Evolutionary conservation across 495 filamentous ascomycete genomes (phyloP), one percentile per base, ranked within the genome.

Genomic region (Sordaria brevicollis): DNA sequence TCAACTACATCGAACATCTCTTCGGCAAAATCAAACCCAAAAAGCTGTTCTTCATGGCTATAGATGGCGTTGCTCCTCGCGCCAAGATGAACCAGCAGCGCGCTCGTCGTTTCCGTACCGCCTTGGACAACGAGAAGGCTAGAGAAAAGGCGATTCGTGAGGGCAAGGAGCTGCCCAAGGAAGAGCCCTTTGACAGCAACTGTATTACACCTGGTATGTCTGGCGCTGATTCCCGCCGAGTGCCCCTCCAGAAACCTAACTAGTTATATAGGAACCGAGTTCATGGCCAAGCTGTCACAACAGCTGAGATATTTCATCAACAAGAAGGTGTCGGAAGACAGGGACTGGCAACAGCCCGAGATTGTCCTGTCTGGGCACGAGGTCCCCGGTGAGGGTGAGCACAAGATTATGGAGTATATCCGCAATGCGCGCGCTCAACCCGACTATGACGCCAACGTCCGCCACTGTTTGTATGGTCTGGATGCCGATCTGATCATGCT

Each of bases 341-440:
- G 87, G 33, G 94, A 99, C 69, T 98, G 96, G 96, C 94, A 99
- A 80, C 91, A 90, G 36, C 92, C 94, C 49, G 94, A 99, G 70
- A 90, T 99, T 74, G 92, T 99, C 29, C 86, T 99, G 54, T 99
- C 96, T 6, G 96, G 96, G 35, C 96, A 98, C 79, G 96, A 99
- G 83, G 94, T 97, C n/a, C 96, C 96, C 0, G 96, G 96, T 68
- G 96, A 99, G 80, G 96, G 96, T 68, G 96, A 99, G 81, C 95
- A 99, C 83, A 99, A 99, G 83, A 97, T 99, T 79, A 99, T 98
- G 96, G 96, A 99, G 79, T 98, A 98, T 78, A 99, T 99, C 78
- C 91, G 96, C 70, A 89, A 93, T 76, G 90, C 95, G 36, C 98
- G 98, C 84, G 92, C 94, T 54, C 96, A 99, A 77, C 91, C 92